These are phyloP conservation scores for Balamuthia mandrillaris DNA, from an alignment of 208 protist species.

Conservation along the genomic window DNA sequence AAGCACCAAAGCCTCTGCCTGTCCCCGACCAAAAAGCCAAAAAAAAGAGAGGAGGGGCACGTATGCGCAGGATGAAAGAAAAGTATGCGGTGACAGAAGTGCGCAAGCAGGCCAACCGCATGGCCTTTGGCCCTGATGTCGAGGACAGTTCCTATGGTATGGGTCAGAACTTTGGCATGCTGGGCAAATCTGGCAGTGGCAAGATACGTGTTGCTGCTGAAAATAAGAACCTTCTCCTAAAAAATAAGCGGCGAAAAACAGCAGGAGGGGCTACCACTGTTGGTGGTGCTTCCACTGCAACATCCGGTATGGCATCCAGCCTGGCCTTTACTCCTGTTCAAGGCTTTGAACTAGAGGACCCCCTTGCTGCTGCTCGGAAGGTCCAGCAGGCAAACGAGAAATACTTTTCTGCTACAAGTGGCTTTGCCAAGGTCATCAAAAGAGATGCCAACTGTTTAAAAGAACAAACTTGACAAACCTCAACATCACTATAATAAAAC, in stretches of 20 bases:
- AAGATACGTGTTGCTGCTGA: constrained; percentile 31
- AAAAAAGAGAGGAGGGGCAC: constrained; percentile 61
- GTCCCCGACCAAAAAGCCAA: constrained; percentile 53
- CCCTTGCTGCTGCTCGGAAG: neutral
- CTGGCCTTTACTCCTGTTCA: constrained; percentile 52
- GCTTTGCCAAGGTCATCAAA: constrained; percentile 22
- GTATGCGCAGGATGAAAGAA: constrained; percentile 51
- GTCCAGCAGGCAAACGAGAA: neutral
- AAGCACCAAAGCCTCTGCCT: constrained; percentile 61
- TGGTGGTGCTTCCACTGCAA: neutral
- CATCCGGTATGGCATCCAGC: constrained; percentile 36
- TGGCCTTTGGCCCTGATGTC: constrained; percentile 59
- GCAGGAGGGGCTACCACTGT: neutral
- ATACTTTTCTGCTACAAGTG: neutral
- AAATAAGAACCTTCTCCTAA: neutral
- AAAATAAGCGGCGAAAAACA: neutral
- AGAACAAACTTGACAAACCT: too few relatives aligned
- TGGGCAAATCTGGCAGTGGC: constrained; percentile 44
- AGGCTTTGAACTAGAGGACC: constrained; percentile 48
- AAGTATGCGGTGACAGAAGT: constrained; percentile 56
- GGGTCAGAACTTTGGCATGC: constrained; percentile 53
- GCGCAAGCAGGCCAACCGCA: constrained; percentile 54
- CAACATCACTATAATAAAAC: too few relatives aligned
- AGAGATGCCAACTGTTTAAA: too few relatives aligned
- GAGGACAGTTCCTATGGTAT: constrained; percentile 54